Percentiles rank a stretch among this genome's conserved stretches.
Evolutionary conservation across 768 basidiomycete species (phyloP).

Genomic region (Gloeopeniophorella convolvens): DNA sequence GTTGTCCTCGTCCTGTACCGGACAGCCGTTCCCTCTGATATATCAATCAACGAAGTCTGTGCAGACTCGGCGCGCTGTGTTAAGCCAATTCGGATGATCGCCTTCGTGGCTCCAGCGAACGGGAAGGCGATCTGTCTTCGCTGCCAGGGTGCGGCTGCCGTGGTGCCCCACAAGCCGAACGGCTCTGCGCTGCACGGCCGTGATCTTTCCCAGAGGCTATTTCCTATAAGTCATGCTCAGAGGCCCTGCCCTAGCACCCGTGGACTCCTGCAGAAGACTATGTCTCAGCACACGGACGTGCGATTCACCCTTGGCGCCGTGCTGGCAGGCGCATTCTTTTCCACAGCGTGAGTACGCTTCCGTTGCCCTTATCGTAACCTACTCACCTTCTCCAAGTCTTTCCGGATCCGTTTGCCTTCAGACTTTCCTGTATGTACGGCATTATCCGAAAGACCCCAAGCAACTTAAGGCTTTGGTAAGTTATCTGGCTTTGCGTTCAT

Average conservation of each 20-base stretch:
- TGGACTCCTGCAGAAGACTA: neutral
- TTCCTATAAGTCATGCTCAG: neutral
- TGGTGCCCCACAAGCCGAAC: too few species aligned
- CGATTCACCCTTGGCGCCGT: slow-evolving; percentile 3
- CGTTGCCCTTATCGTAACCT: neutral
- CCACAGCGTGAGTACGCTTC: slow-evolving; percentile 3
- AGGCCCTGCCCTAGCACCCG: neutral
- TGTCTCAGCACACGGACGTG: slow-evolving; percentile 6
- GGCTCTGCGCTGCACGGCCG: neutral
- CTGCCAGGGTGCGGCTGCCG: too few species aligned
- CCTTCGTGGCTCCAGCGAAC: too few species aligned
- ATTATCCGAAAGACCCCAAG: slow-evolving; percentile 3
- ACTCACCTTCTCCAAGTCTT: neutral
- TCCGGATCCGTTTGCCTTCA: slow-evolving; percentile 6
- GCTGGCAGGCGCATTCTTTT: slow-evolving; percentile 3
- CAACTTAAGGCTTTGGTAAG: slow-evolving; percentile 11
- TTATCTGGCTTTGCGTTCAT: neutral
- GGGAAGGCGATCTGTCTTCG: too few species aligned
- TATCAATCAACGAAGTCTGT: too few species aligned
- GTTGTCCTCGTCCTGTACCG: too few species aligned
- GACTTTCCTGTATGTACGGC: slow-evolving; percentile 4
- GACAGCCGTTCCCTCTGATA: too few species aligned
- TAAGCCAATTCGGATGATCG: too few species aligned
- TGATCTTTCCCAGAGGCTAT: too few species aligned
- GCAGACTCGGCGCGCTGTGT: too few species aligned